Evolutionary conservation across 306 rosid species (phyloP), one percentile per base, ranked within the genome.

Genomic region (Acacia acuminata): DNA sequence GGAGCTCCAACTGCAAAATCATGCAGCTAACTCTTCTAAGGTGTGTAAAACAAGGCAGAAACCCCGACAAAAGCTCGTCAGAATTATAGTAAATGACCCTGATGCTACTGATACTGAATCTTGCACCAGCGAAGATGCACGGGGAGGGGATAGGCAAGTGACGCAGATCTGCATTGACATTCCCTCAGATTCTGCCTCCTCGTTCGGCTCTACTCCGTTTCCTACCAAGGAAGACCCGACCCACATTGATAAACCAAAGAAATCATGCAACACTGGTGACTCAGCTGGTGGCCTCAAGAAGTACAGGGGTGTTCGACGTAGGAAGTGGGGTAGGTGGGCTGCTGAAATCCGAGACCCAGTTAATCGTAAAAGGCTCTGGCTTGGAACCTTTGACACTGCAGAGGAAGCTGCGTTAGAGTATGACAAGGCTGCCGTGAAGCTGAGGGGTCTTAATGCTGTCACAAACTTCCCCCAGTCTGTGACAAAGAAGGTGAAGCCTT

Each of bases 271-370:
- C 73, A 44, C 75, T 3, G 77, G 42, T 8, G 42, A 20, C 3
- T 4, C 80, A 0, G 1, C 19, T 60, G 84, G 86, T 81, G 85
- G 63, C 56, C 71, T 66, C 25, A 81, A 72, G 12, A 86, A 84
- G 81, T 90, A 87, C 78, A 43, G 91, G 0, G 98, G 98, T 0
- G 98, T 94, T 36, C 94, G 98, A 3, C 91, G 85, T 84, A 73
- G 98, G n/a, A 94, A 97, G 2, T 90, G 97, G 97, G 98, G 98
- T 0, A 85, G 97, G 4, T 94, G 97, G 95, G 92, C 94, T 0
- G 97, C 98, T 0, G 97, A 94, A 90, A 90, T 94, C 82, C 92
- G 98, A 0, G 98, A 92, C 89, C 95, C 98, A 51, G 73, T 1
- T 17, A 89, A 78, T 0, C 32, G 89, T 0, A 94, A 90, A 55